Percentiles rank a stretch among this genome's conserved stretches.
Conservation (phyloP, 805 yeast genomes). For the Starmerella roubikii region DNA sequence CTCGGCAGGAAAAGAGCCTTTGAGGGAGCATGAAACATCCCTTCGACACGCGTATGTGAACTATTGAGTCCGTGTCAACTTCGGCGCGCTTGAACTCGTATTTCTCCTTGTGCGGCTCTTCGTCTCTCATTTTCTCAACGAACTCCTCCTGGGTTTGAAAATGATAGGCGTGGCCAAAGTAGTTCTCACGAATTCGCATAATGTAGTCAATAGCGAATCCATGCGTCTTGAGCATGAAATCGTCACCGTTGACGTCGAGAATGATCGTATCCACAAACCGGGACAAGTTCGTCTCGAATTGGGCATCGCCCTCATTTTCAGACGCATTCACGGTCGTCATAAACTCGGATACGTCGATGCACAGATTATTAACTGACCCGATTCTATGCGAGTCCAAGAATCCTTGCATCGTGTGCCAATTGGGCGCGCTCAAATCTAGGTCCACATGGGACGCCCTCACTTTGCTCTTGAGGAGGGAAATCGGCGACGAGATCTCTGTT, state of each 20-base stretch:
- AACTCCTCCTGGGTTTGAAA: constrained; percentile 82
- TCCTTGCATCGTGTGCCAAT: constrained; percentile 78
- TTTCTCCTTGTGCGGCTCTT: not conserved
- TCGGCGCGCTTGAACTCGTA: constrained; percentile 22
- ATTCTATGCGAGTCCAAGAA: constrained; percentile 50
- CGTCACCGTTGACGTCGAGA: constrained; percentile 50
- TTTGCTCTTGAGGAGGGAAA: constrained; percentile 17
- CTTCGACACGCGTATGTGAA: constrained; percentile 53
- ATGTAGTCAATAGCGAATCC: constrained; percentile 70
- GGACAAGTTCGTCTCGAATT: constrained; percentile 30
- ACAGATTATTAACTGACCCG: constrained; percentile 55
- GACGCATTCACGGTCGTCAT: constrained; percentile 28
- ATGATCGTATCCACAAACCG: constrained; percentile 40
- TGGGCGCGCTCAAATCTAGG: constrained; percentile 60
- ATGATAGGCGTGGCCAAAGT: constrained; percentile 74
- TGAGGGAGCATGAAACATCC: constrained; percentile 67
- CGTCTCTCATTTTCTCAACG: constrained; percentile 1
- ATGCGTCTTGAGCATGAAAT: constrained; percentile 55
- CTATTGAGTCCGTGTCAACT: constrained; percentile 66
- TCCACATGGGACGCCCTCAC: constrained; percentile 41
- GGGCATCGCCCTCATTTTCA: constrained; percentile 30
- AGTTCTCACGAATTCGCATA: constrained; percentile 67
- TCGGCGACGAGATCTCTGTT: constrained; percentile 26
- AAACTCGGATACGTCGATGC: constrained; percentile 52
- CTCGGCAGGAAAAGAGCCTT: constrained; percentile 48